phyloP scores from a whole-genome alignment of 805 yeast genomes.

The Ogataea nakhonphanomensis region DNA sequence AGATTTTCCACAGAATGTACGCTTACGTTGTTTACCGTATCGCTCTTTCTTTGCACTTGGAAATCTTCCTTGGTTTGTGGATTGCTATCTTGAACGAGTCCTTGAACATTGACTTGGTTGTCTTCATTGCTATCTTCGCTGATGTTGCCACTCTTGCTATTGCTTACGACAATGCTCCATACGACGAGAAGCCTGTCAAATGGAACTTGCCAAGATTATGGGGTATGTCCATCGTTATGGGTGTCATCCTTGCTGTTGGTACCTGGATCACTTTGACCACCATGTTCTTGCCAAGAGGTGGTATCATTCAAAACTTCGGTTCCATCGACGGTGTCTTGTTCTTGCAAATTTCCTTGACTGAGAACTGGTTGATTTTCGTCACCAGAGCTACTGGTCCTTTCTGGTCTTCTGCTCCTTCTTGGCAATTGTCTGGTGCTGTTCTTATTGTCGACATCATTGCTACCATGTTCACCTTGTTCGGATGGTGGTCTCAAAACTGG shows the following conservation, averaged over 20 bases:
- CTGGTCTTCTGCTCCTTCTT: slow-evolving; percentile 95
- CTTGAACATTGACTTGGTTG: slow-evolving; percentile 85
- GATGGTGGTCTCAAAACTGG: slow-evolving; percentile 98
- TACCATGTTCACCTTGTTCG: slow-evolving; percentile 88
- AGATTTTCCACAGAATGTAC: slow-evolving; percentile 99
- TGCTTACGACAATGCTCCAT: slow-evolving; percentile 97
- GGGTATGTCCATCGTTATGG: slow-evolving; percentile 92
- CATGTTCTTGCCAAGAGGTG: slow-evolving; percentile 86
- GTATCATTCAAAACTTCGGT: slow-evolving; percentile 96
- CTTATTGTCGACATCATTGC: slow-evolving; percentile 86
- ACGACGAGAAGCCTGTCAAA: slow-evolving; percentile 87
- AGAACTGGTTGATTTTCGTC: slow-evolving; percentile 95
- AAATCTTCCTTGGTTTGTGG: slow-evolving; percentile 93
- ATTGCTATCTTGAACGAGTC: slow-evolving; percentile 88
- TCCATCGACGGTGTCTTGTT: slow-evolving; percentile 88
- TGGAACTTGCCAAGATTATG: slow-evolving; percentile 97
- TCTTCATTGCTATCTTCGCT: slow-evolving; percentile 95
- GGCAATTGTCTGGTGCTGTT: slow-evolving; percentile 96
- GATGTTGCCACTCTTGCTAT: slow-evolving; percentile 96
- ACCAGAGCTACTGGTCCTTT: slow-evolving; percentile 97
- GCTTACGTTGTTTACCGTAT: slow-evolving; percentile 97
- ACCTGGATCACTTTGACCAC: slow-evolving; percentile 94
- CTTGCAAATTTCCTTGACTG: slow-evolving; percentile 91
- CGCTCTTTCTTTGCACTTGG: slow-evolving; percentile 92
- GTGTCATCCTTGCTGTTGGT: slow-evolving; percentile 82